Evolutionary conservation across 306 rosid genomes (phyloP).

Genomic region (Lathyrus aphaca): DNA sequence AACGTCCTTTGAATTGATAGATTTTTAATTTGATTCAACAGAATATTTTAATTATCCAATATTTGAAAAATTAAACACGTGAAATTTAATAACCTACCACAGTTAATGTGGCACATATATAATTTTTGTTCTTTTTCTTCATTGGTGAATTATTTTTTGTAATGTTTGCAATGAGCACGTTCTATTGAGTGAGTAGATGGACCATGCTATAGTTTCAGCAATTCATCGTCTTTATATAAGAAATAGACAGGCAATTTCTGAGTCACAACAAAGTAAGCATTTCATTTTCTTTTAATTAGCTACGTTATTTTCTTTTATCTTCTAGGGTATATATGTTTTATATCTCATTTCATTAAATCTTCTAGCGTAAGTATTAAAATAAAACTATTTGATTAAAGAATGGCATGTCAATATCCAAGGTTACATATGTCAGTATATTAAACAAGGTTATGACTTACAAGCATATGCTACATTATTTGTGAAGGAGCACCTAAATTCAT

Average conservation of each 20-base stretch:
- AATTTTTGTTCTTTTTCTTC: neutral
- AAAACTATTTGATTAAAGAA: neutral
- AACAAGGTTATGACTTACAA: no score
- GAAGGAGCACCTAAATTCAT: no score
- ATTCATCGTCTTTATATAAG: conserved; percentile 31
- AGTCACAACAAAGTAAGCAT: conserved; percentile 43
- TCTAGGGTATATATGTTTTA: neutral
- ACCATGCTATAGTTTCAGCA: conserved; percentile 38
- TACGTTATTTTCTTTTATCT: neutral
- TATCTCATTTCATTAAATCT: neutral
- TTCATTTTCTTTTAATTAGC: conserved; percentile 17
- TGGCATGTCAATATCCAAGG: no score
- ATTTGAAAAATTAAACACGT: neutral
- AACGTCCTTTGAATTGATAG: conserved; percentile 21
- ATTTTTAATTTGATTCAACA: neutral
- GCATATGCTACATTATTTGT: no score
- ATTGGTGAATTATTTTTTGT: neutral
- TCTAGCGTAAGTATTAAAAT: no score
- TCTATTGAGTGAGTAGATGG: conserved; percentile 37
- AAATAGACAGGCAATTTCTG: conserved; percentile 36
- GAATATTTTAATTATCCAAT: conserved; percentile 5
- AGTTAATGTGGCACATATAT: neutral
- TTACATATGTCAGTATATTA: no score
- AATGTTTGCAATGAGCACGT: neutral
- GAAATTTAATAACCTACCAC: conserved; percentile 32